Evolutionary conservation across 306 rosid species (phyloP), one percentile per base, ranked within the genome.

Genomic region (Notholithocarpus densiflorus): DNA sequence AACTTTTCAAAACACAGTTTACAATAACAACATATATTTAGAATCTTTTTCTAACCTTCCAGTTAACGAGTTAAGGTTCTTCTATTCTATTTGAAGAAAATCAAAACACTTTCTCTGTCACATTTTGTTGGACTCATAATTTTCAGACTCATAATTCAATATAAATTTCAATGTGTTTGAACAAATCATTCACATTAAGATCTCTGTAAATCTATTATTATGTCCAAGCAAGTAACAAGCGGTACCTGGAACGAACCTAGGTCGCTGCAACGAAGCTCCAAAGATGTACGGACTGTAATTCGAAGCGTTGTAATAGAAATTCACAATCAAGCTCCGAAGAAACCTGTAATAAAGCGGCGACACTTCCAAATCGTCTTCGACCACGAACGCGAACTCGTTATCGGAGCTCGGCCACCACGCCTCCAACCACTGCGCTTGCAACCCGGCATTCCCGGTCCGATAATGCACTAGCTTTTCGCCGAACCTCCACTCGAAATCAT

Each of bases 161-260:
- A 34, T 13, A 15, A 26, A 24, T 27, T 13, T 31, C 69, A 62
- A 26, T 5, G 6, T 26, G 37, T 31, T 17, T 4, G 26, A 14
- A 5, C 18, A 62, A 26, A 62, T 11, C 53, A 48, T 24, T 31
- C 37, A 27, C 4, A 2, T 27, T 7, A 7, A 5, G n/a, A 62
- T 62, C 40, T 66, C 51, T 4, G 32, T 0, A 32, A 48, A 34
- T 31, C 13, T 34, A 1, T 6, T 6, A 21, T 45, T 15, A 23
- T 32, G 26, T 4, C 51, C 52, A 34, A 66, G 20, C 11, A 6
- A 32, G 13, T 27, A 66, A 70, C 34, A 66, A 76, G 80, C 70
- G 88, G 89, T 94, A 94, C 97, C 98, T 94, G 98, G 97, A 37
- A 94, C 97, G 84, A 94, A 91, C 97, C 98, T 94, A 86, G 97